Conservation (phyloP, 2,329 filamentous ascomycete genomes). For the Sclerotiophoma versabilis region DNA sequence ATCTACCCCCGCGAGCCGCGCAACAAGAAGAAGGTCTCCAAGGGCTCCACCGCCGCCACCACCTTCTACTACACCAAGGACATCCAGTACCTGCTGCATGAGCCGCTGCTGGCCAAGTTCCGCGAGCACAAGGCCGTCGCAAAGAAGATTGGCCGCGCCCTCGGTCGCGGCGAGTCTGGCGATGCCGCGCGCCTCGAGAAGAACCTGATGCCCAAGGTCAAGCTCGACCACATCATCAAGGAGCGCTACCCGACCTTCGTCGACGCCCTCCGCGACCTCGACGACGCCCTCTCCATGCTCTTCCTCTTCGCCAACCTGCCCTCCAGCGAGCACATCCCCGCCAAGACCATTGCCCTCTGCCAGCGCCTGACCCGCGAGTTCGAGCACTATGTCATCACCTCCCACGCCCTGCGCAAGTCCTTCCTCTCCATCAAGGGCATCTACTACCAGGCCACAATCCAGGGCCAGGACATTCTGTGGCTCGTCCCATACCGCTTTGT, state of each 20-base stretch:
- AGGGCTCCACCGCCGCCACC: conserved; percentile 85
- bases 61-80: conserved; percentile 95
- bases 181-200: conserved; percentile 91
- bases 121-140: conserved; percentile 95
- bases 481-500: conserved; percentile 98
- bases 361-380: conserved; percentile 94
- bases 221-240: conserved; percentile 94
- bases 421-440: conserved; percentile 99
- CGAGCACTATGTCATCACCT: conserved; percentile 94
- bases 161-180: conserved; percentile 88
- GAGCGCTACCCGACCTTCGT: conserved; percentile 98
- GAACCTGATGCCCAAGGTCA: conserved; percentile 87
- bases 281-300: conserved; percentile 95
- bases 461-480: conserved; percentile 97
- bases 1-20: conserved; percentile 98
- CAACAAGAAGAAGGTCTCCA: conserved; percentile 95
- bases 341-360: conserved; percentile 95
- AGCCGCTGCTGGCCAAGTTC: conserved; percentile 92
- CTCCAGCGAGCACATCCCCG: conserved; percentile 84
- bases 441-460: conserved; percentile 97
- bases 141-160: conserved; percentile 94
- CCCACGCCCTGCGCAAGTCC: conserved; percentile 89
- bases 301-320: conserved; percentile 98
- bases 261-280: conserved; percentile 90
- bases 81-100: conserved; percentile 97